Evolutionary conservation across 305 asterid genomes (phyloP).

Genomic region (Fraxinus sp.): DNA sequence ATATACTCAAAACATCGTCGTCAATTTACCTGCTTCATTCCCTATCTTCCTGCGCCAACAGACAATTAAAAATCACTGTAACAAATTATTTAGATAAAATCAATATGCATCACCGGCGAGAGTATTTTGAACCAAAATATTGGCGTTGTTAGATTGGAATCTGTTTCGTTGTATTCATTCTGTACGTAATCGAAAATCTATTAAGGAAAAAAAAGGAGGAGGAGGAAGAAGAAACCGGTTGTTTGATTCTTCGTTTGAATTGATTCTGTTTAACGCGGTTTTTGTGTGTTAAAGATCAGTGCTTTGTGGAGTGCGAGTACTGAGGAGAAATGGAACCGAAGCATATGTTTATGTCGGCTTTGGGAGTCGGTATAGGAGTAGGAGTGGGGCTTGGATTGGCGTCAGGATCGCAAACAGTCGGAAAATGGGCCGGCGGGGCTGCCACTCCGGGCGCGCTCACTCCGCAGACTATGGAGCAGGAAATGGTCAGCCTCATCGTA

Average conservation of each 20-base stretch:
- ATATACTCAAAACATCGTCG: not conserved
- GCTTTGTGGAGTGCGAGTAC: not conserved
- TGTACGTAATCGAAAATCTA: not conserved
- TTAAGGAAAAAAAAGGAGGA: too few species aligned
- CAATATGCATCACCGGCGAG: not conserved
- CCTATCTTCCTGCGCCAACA: not conserved
- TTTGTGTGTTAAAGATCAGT: not conserved
- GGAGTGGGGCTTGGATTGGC: conserved; percentile 84
- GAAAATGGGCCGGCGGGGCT: conserved; percentile 44
- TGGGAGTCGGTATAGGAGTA: conserved; percentile 79
- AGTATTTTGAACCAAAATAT: not conserved
- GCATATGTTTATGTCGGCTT: conserved; percentile 74
- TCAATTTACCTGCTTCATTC: conserved; percentile 2
- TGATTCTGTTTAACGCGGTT: not conserved
- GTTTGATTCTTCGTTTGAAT: not conserved
- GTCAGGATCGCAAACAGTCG: conserved; percentile 55
- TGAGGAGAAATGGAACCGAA: conserved; percentile 57
- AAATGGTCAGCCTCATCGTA: conserved; percentile 52
- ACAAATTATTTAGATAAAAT: not conserved
- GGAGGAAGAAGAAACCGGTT: not conserved
- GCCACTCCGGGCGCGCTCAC: conserved; percentile 35
- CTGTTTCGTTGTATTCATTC: not conserved
- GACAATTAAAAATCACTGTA: not conserved
- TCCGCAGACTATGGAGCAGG: conserved; percentile 58
- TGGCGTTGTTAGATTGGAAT: conserved; percentile 11